Base-by-base conservation (phyloP, 2,329 filamentous ascomycete species). In the Madurella fahalii region DNA sequence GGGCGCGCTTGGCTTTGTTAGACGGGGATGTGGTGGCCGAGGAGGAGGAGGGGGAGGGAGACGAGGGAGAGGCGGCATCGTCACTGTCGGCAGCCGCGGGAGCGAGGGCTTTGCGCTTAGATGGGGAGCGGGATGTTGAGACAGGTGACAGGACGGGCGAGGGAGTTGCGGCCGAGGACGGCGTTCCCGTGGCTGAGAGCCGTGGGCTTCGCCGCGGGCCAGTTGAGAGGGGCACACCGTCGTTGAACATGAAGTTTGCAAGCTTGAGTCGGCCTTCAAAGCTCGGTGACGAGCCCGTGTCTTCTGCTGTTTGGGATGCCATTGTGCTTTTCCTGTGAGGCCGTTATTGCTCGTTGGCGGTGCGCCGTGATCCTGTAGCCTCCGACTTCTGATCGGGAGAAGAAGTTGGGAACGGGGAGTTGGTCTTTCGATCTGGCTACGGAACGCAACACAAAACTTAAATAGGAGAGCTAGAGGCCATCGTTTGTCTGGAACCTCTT, bases 241-340 rank as follows among this genome's bases (percentile, higher is more conserved):
- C 37, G 47, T 64, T 67, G 64, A 73, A 77, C 59, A 69, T 68
- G 66, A 77, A 79, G 52, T 71, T 65, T n/a, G 72, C 66, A 30
- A 78, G 68, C 32, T 74, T 66, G 16, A 79, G 69, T 12, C 69
- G 73, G 20, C 76, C 76, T 46, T 68, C 64, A 54, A 78, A 78
- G 8, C 71, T 74, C 13, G 74, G 56, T 13, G 58, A 44, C 12
- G 57, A 54, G 3, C 42, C 54, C 9, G 34, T 47, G 39, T 53
- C 53, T 18, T 61, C 55, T 11, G 52, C 25, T 17, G 48, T 45
- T 7, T 58, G 20, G 2, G 56, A 17, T 45, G 49, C 8, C 56
- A 53, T 60, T 39, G 48, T 50, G 7, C 25, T 25, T 25, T 25
- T 25, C 25, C 25, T 25, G 25, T 7, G 25, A 25, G 42, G 32